Base-by-base conservation (phyloP, 345 rosid genomes). In the Iberis pinnata region DNA sequence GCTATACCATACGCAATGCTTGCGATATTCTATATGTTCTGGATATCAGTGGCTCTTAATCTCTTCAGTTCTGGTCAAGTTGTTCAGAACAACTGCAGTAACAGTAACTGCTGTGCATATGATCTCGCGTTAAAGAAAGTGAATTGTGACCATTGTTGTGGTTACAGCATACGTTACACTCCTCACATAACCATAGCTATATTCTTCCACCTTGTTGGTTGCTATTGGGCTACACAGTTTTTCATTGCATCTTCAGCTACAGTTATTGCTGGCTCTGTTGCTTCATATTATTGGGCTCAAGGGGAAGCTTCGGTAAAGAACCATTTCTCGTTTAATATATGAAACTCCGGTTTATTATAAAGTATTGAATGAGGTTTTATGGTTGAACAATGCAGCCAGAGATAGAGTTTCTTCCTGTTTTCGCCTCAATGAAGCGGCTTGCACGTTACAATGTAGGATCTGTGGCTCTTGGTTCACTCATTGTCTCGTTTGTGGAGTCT, bases 191-290 rank as follows among this genome's bases (percentile, higher is more conserved):
- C 86, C 25, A 43, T 88, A 55, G 83, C 93, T 39, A 81, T 92
- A 66, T 78, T 92, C 63, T 92, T 92, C 76, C 98, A 88, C 71
- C 76, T 92, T 13, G 78, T 88, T 53, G 98, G 98, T 14, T 74
- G 96, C 60, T 92, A 79, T 51, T 92, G 96, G 98, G 96, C 88
- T 49, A 92, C 98, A 9, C 95, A 92, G 60, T 92, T 85, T 71
- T 74, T 92, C 60, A 72, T 88, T 7, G 89, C 95, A 7, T 70
- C 79, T 72, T 85, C 98, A 1, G 77, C 93, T 5, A 83, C 96
- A 5, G 90, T 92, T 45, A 81, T 92, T 53, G 95, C 96, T 1
- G 95, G 96, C 25, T 84, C 96, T 36, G 96, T 92, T 58, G 98
- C 96, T 27, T 84, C 98, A 3, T 84, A 88, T 71, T 92, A 92